Base-by-base conservation (phyloP, 2,329 filamentous ascomycete genomes). In the Plenodomus biglobosus region DNA sequence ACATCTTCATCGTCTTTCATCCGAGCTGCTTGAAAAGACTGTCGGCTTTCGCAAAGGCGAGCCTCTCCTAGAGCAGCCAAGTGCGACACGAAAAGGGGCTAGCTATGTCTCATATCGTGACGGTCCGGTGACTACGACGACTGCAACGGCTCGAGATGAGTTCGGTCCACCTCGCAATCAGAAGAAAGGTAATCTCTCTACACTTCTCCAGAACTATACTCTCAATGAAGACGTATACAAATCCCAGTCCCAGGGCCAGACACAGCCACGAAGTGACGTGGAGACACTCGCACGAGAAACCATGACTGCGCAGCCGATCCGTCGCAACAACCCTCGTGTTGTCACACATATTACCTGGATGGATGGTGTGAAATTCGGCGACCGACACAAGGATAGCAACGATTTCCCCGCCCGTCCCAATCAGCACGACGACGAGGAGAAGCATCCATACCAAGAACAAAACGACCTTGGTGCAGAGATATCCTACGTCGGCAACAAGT, bases 31-130 rank as follows among this genome's bases (percentile, higher is more conserved):
- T 1, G 48, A 61, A n/a, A 77, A 82, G 48, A 78, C 81, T 1
- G 86, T 95, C 15, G 90, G 89, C 2, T 88, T 89, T 66, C 77
- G 83, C 38, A 90, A 86, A 65, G 90, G 88, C 3, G 80, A 78
- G 42, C 79, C 80, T 3, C 82, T 86, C 17, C 80, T 80, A 6
- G 83, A 83, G 34, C 85, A 81, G 22, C 74, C 92, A 8, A 85
- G 82, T 43, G 75, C 92, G 36, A 96, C 91, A 11, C 84, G 92
- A n/a, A 86, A 86, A 68, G 91, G 91, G 10, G 90, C 92, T 5
- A 76, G 80, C 2, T 96, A 96, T 75, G 89, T 87, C 68, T 92
- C 89, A 0, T 96, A 92, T 63, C 85, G 89, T 38, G 85, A 90
- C 44, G 64, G 64, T 2, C 62, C 63, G 18, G 55, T 63, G 10